Base-by-base conservation (phyloP, 371 early-diverging fungal species). In the Lichtheimia ramosa region DNA sequence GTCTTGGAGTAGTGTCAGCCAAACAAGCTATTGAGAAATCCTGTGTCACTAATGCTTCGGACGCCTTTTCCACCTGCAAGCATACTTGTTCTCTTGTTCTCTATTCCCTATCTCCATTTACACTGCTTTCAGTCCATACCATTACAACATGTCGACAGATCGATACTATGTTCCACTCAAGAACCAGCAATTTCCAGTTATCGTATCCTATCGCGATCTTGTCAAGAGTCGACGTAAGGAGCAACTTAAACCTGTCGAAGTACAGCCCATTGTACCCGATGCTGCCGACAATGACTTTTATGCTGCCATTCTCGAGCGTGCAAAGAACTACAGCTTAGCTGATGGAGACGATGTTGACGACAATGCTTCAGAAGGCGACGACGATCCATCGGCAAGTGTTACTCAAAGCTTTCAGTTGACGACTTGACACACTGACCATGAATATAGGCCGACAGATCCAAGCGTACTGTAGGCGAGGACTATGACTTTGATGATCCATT, bases 401-500 rank as follows among this genome's bases (percentile, higher is more conserved):
- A 24, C 16, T 40, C 18, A 34, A 34, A 8, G 34, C 34, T 10
- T 8, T 20, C 21, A 39, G 40, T n/a, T 39, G 39, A 18, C 27
- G n/a, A 40, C 18, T 24, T 25, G 15, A 14, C 20, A 18, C 15
- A 2, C 51, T 58, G 8, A 7, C 46, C 21, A 34, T 34, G 34
- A 8, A 1, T 34, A 6, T 34, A 34, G 50, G 42, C 25, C 12
- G 51, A 60, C 8, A 60, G n/a, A 23, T 25, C 60, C 5, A 60
- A 57, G 27, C 58, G 58, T 4, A 27, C 24, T 5, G 21, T 16
- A 4, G 18, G 46, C 12, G 65, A 64, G 27, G 65, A 72, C 4
- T 80, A 80, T 48, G 80, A 80, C 48, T 66, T 73, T 25, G 73
- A 76, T 13, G 80, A 80, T 67, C 77, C 76, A 10, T 80, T 80